These are phyloP conservation scores for Nicotiana obtusifolia DNA, from an alignment of 257 asterid species.

Conservation along the genomic window DNA sequence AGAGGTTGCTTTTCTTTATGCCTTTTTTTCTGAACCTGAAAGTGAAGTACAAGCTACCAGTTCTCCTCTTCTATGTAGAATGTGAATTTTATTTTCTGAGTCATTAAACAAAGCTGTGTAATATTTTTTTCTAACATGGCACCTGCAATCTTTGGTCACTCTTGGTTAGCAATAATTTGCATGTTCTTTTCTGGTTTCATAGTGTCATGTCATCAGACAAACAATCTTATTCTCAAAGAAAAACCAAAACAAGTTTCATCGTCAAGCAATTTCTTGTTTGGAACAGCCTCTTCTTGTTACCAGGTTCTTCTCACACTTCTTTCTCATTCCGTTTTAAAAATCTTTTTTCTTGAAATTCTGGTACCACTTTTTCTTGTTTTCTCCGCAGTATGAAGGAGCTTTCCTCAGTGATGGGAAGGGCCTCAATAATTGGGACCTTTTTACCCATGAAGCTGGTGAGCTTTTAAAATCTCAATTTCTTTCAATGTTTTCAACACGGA, in stretches of 20 bases:
- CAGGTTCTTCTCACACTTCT: conserved; percentile 26
- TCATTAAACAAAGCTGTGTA: background rate
- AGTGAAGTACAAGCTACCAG: background rate
- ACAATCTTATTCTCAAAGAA: conserved; percentile 11
- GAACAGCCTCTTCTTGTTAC: conserved; percentile 64
- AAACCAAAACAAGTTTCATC: conserved; percentile 14
- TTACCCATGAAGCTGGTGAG: conserved; percentile 35
- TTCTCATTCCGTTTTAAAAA: background rate
- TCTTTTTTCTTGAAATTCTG: background rate
- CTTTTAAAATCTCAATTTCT: background rate
- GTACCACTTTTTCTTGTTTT: background rate
- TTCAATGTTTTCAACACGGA: background rate
- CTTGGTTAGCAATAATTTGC: background rate
- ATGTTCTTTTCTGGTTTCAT: background rate
- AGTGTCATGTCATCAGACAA: conserved; percentile 1
- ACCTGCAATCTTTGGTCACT: background rate
- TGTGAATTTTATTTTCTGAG: background rate
- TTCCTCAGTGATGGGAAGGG: conserved; percentile 39
- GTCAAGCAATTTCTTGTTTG: conserved; percentile 39
- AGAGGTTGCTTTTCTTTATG: background rate
- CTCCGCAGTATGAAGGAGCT: conserved; percentile 44
- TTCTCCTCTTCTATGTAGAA: background rate
- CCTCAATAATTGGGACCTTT: conserved; percentile 42
- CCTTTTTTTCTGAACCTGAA: background rate
- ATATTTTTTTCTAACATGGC: background rate